phyloP scores from a whole-genome alignment of 2,329 filamentous ascomycete genomes.

The Pyrenochaeta sp. region DNA sequence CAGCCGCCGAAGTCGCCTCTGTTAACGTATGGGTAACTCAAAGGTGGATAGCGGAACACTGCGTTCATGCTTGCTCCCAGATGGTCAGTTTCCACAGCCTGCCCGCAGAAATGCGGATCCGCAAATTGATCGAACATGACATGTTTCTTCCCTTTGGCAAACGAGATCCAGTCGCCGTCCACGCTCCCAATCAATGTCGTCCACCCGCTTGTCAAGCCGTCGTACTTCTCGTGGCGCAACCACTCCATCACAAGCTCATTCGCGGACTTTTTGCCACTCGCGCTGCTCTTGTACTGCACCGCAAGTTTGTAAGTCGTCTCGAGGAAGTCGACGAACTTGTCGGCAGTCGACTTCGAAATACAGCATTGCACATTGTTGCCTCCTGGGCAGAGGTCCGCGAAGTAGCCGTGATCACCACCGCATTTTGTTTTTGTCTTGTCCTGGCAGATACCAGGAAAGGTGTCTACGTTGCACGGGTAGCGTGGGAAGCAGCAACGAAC shows the following conservation, averaged over 20 bases:
- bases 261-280: not conserved
- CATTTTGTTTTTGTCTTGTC: constrained; percentile 1
- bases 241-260: constrained; percentile 5
- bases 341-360: constrained; percentile 1
- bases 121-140: constrained; percentile 3
- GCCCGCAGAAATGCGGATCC: constrained; percentile 4
- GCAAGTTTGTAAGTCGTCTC: constrained; percentile 2
- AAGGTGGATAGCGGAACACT: not conserved
- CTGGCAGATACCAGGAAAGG: not conserved
- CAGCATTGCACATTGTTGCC: constrained; percentile 6
- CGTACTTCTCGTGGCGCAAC: constrained; percentile 3
- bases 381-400: not conserved
- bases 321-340: constrained; percentile 6
- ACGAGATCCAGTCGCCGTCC: constrained; percentile 1
- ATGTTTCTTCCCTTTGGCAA: constrained; percentile 3
- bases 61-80: constrained; percentile 1
- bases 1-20: constrained; percentile 3
- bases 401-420: not conserved
- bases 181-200: not conserved
- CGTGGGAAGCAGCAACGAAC: constrained; percentile 5
- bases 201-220: not conserved
- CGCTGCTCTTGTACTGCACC: constrained; percentile 2
- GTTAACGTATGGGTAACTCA: not conserved
- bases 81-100: constrained; percentile 1
- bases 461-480: constrained; percentile 5